phyloP scores from a whole-genome alignment of 805 yeast species.

The Dipodascopsis tothii region DNA sequence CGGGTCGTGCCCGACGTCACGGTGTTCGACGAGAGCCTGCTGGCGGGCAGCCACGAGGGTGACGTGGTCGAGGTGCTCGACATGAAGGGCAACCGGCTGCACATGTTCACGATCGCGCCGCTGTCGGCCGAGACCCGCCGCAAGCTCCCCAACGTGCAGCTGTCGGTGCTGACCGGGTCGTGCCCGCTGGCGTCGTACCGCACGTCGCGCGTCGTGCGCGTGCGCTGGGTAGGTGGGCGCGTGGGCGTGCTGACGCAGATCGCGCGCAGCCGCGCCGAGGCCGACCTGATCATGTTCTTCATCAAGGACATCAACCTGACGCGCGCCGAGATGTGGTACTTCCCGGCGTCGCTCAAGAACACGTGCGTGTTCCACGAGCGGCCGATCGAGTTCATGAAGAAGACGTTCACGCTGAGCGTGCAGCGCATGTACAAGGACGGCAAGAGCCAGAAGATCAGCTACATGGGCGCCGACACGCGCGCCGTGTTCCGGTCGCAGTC shows the following conservation, averaged over 20 bases:
- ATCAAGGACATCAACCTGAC: conserved; percentile 74
- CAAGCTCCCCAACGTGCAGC: neutral
- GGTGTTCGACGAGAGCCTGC: conserved; percentile 44
- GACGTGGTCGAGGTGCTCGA: conserved; percentile 49
- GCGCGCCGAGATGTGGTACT: conserved; percentile 88
- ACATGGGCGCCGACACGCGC: conserved; percentile 45
- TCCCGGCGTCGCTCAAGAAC: conserved; percentile 54
- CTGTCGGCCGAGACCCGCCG: conserved; percentile 3
- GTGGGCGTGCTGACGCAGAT: neutral
- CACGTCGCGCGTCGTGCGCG: conserved; percentile 11
- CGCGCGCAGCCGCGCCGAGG: conserved; percentile 26
- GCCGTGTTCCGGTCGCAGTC: conserved; percentile 86
- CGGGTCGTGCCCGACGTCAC: conserved; percentile 51
- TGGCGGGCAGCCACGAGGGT: conserved; percentile 57
- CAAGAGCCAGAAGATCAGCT: conserved; percentile 6
- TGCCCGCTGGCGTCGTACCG: conserved; percentile 12
- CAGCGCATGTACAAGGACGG: conserved; percentile 41
- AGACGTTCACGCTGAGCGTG: conserved; percentile 55
- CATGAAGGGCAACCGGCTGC: conserved; percentile 9
- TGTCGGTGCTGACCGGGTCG: conserved; percentile 20
- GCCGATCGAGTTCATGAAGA: conserved; percentile 52
- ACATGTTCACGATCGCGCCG: conserved; percentile 10
- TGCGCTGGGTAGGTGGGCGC: conserved; percentile 10
- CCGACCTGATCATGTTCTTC: conserved; percentile 75
- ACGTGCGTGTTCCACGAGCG: conserved; percentile 64